Conservation (phyloP, 371 early-diverging fungal genomes). For the Cladochytrium tenue region DNA sequence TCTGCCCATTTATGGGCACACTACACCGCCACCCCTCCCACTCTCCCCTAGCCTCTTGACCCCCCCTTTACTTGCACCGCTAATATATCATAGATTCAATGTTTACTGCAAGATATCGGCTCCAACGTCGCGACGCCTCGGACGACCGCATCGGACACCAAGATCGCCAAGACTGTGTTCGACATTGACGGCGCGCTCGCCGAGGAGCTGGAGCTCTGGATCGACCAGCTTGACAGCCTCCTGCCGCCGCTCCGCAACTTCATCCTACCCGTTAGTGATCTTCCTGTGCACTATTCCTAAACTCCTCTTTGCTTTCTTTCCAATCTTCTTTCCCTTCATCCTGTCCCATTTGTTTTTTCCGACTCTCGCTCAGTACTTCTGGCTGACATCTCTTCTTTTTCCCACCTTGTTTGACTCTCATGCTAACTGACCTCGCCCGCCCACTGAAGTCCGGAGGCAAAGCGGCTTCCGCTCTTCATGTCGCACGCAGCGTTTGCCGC, state of each 20-base stretch:
- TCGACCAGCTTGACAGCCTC: constrained; percentile 73
- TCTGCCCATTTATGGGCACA: too few relatives aligned
- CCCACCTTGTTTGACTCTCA: not conserved
- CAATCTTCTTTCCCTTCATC: too few relatives aligned
- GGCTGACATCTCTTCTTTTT: not conserved
- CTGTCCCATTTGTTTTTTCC: not conserved
- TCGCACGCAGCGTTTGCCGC: constrained; percentile 79
- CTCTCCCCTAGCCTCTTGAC: not conserved
- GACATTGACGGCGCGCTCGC: constrained; percentile 67
- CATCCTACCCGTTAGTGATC: constrained; percentile 72
- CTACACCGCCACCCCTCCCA: not conserved
- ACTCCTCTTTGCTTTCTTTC: not conserved
- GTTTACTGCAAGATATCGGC: constrained; percentile 84
- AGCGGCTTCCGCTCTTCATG: constrained; percentile 65
- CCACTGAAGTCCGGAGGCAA: constrained; percentile 69
- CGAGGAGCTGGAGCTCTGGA: constrained; percentile 77
- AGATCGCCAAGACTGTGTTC: constrained; percentile 71
- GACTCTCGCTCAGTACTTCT: too few relatives aligned
- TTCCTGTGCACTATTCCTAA: constrained; percentile 42
- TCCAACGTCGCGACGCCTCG: constrained; percentile 91
- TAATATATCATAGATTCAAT: constrained; percentile 79
- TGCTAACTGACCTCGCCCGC: not conserved
- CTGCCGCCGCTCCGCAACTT: constrained; percentile 82
- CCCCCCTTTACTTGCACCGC: not conserved
- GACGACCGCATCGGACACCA: constrained; percentile 49